Percentiles rank a stretch among this genome's conserved stretches.
These are phyloP conservation scores for Schizosaccharomyces lindneri DNA, from an alignment of 805 yeast species.

Conservation along the genomic window DNA sequence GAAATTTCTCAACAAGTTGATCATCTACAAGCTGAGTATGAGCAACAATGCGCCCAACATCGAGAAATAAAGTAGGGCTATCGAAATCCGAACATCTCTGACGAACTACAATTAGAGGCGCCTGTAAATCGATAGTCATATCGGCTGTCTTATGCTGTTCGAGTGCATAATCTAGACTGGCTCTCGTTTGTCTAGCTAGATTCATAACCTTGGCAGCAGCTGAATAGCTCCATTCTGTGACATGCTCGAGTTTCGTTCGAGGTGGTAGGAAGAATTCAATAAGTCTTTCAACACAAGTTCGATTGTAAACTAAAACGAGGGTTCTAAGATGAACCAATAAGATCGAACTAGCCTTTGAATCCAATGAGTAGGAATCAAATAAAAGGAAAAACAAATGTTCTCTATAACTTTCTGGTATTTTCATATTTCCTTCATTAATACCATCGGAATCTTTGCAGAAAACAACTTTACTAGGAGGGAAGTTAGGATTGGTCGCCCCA, in stretches of 20 bases:
- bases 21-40: conserved; percentile 57
- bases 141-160: conserved; percentile 85
- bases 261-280: conserved; percentile 67
- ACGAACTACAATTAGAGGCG: conserved; percentile 76
- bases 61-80: conserved; percentile 74
- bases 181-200: conserved; percentile 62
- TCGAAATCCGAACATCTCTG: conserved; percentile 52
- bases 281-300: conserved; percentile 55
- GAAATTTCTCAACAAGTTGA: conserved; percentile 40
- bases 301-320: conserved; percentile 75
- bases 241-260: conserved; percentile 57
- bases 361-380: conserved; percentile 71
- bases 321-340: conserved; percentile 52
- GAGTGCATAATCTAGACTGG: conserved; percentile 78
- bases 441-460: conserved; percentile 28
- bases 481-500: conserved; percentile 40
- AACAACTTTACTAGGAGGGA: conserved; percentile 72
- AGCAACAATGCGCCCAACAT: conserved; percentile 85
- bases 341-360: conserved; percentile 58
- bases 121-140: conserved; percentile 68
- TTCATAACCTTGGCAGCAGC: conserved; percentile 92
- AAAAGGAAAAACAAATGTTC: conserved; percentile 55
- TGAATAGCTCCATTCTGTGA: conserved; percentile 74
- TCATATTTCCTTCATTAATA: not conserved
- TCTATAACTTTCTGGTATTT: conserved; percentile 1